Conservation (phyloP, 176 grass and related monocot species). For the Triticum dicoccoides region DNA sequence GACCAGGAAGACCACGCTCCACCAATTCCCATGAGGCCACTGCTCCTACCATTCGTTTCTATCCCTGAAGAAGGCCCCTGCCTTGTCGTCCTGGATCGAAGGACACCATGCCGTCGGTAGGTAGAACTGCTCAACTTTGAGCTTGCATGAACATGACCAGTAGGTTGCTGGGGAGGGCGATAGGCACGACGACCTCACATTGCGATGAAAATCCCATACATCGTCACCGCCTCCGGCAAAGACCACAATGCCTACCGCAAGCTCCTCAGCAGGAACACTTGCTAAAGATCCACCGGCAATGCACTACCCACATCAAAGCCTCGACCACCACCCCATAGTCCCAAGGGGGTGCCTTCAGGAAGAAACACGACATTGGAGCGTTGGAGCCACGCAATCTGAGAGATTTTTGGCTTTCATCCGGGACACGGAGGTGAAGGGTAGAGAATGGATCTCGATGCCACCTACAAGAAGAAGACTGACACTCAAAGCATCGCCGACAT, state of each 20-base stretch:
- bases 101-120: neutral
- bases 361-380: neutral
- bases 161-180: neutral
- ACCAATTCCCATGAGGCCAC: neutral
- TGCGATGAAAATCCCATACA: neutral
- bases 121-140: neutral
- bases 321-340: neutral
- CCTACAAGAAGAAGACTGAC: neutral
- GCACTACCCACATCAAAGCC: neutral
- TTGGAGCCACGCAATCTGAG: neutral
- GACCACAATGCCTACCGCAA: too few relatives aligned
- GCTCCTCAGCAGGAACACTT: too few relatives aligned
- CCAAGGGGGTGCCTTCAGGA: neutral
- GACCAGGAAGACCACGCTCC: neutral
- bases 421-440: neutral
- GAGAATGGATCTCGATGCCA: neutral
- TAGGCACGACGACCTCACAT: neutral
- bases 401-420: neutral
- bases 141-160: neutral
- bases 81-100: neutral
- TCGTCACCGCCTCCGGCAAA: too few relatives aligned
- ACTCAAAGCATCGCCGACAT: fast-evolving
- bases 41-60: neutral
- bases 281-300: too few relatives aligned
- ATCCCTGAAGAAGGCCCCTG: neutral